Percentiles rank a stretch among this genome's conserved stretches.
These are phyloP conservation scores for Acanthamoeba royreba DNA, from an alignment of 208 protist species.

Conservation along the genomic window DNA sequence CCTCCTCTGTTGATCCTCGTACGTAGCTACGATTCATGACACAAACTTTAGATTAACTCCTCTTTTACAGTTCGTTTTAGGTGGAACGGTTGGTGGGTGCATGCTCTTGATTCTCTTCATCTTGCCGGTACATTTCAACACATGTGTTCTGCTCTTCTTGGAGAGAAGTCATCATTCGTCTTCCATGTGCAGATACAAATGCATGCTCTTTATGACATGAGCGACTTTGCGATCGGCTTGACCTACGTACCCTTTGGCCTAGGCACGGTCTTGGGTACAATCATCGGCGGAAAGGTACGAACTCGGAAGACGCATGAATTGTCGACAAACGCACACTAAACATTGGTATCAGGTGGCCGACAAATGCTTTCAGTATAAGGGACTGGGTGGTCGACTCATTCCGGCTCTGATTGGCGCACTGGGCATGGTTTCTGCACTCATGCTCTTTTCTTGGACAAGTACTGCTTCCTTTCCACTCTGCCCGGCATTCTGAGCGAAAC, in stretches of 20 bases:
- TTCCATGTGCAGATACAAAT: background rate
- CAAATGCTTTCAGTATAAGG: background rate
- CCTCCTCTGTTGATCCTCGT: too few relatives aligned
- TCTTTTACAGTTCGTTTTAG: background rate
- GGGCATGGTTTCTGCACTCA: background rate
- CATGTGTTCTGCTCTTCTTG: background rate
- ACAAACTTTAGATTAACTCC: too few relatives aligned
- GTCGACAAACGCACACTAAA: background rate
- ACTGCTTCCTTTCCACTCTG: background rate
- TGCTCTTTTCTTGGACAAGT: background rate
- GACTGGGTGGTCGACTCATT: background rate
- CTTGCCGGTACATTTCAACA: background rate
- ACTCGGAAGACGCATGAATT: background rate
- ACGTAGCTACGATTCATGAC: too few relatives aligned
- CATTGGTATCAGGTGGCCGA: background rate
- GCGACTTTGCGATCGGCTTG: background rate
- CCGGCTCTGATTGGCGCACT: background rate
- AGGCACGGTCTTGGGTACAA: background rate
- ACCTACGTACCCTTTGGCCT: background rate
- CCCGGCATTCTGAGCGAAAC: background rate
- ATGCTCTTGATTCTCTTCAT: background rate
- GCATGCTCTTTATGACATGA: background rate
- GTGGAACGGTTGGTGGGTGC: background rate
- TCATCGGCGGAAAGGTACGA: background rate
- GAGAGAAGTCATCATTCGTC: background rate